Conservation (phyloP, 2,329 filamentous ascomycete species). For the Sphaerulina vaccinii region DNA sequence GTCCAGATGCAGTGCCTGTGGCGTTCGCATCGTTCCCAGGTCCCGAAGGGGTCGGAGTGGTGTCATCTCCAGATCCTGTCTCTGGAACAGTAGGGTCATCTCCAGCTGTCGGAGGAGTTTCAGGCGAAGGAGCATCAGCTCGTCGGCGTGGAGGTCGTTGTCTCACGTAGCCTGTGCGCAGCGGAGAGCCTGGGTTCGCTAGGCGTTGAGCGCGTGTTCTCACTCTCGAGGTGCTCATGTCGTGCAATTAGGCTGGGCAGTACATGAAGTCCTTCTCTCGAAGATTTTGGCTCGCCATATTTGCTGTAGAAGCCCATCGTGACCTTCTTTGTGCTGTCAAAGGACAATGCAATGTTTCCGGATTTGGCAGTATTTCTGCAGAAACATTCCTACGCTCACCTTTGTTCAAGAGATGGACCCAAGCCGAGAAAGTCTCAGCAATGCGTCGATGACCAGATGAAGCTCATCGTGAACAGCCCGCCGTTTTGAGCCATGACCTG, state of each 20-base stretch:
- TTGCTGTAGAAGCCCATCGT: background rate
- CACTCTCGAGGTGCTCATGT: background rate
- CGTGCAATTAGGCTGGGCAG: background rate
- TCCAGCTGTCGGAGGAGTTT: background rate
- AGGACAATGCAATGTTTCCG: background rate
- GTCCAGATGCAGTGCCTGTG: background rate
- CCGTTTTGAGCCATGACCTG: no score
- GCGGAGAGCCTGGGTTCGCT: background rate
- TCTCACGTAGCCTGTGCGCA: background rate
- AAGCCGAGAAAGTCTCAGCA: background rate
- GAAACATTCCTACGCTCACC: background rate
- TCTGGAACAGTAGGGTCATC: background rate
- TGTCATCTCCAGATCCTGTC: background rate
- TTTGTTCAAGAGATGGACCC: background rate
- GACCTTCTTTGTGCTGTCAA: background rate
- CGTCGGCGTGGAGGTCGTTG: background rate
- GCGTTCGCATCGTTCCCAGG: no score
- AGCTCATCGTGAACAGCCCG: no score
- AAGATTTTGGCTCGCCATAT: background rate
- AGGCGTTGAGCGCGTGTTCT: background rate
- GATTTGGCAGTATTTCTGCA: background rate
- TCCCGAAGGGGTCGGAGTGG: no score
- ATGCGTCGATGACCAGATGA: no score
- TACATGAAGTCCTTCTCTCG: background rate
- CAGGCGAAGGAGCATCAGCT: background rate